Base-by-base conservation (phyloP, 2,329 filamentous ascomycete genomes). In the Cryphonectria radicalis region DNA sequence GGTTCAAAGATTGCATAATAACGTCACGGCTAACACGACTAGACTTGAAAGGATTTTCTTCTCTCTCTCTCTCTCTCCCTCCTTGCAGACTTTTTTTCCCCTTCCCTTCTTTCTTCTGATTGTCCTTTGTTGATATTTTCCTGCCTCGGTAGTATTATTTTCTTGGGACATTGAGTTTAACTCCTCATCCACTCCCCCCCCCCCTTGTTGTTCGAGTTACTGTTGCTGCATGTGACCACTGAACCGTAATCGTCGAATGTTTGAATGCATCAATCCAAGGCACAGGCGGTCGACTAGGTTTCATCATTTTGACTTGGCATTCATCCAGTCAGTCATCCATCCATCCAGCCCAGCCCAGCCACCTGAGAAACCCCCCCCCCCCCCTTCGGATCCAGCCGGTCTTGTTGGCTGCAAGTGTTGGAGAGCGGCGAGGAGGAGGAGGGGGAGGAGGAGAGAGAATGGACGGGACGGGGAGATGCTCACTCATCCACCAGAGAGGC, bases 1-100 rank as follows among this genome's bases (percentile, higher is more conserved):
- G 1, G 25, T 5, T 32, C 22, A 35, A 50, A 19, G 43, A 64
- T 43, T 64, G 62, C 62, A 64, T 64, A 53, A 66, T 50, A 66
- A 66, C 42, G 63, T 50, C 42, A 66, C 63, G 37, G 63, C 43
- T 35, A n/a, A 32, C 11, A 55, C 7, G 22, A 46, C 42, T 53
- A 46, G 42, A 50, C 42, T 10, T 14, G 32, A 22, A 64, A 28
- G n/a, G 22, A 43, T 43, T 64, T 64, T 32, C 14, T 28, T 46
- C 25, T 46, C 28, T 35, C 25, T 63, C 17, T 60, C 11, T 28
- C 19, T 60, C 13, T 59, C 8, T 28, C 10, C 7, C 10, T 43
- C 14, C 3, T n/a, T 46, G 22, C 13, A 10, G 14, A 42, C n/a
- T 17, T 63, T 43, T 63, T 19, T 22, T 46, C n/a, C 35, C 32